Percentiles rank a stretch among this genome's conserved stretches.
Conservation (phyloP, 176 grass and related monocot species). For the Neostapfia colusana region DNA sequence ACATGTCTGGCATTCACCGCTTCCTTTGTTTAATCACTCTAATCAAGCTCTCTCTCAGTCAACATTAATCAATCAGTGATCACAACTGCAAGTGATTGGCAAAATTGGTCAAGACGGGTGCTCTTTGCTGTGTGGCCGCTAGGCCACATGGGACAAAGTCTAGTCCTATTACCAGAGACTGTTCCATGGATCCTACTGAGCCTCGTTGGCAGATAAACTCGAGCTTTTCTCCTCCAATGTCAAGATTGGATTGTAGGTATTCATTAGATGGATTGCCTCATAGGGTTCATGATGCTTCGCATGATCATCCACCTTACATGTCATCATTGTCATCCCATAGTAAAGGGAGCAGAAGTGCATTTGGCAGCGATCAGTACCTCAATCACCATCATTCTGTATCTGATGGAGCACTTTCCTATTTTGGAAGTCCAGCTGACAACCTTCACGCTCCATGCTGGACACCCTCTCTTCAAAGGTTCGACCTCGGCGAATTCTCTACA, state of each 20-base stretch:
- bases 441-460: slow-evolving; percentile 79
- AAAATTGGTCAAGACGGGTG: slow-evolving; percentile 90
- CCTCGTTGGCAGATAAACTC: slow-evolving; percentile 87
- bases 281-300: slow-evolving; percentile 56
- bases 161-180: slow-evolving; percentile 57
- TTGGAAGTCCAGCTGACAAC: slow-evolving; percentile 82
- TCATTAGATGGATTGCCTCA: slow-evolving; percentile 61
- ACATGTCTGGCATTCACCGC: not conserved
- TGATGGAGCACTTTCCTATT: slow-evolving; percentile 92
- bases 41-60: slow-evolving; percentile 18
- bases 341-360: slow-evolving; percentile 64
- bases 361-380: slow-evolving; percentile 64
- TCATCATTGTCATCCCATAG: slow-evolving; percentile 64
- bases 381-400: slow-evolving; percentile 90
- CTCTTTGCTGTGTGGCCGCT: slow-evolving; percentile 93
- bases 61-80: slow-evolving; percentile 34
- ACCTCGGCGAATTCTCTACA: slow-evolving; percentile 85
- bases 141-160: slow-evolving; percentile 98
- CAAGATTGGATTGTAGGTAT: slow-evolving; percentile 71
- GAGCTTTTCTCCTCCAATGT: slow-evolving; percentile 80
- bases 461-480: slow-evolving; percentile 78
- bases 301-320: slow-evolving; percentile 47
- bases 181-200: slow-evolving; percentile 85
- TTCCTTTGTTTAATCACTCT: not conserved
- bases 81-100: slow-evolving; percentile 23